Conservation (phyloP, 2,329 filamentous ascomycete genomes). For the Dactylellina haptotyla region DNA sequence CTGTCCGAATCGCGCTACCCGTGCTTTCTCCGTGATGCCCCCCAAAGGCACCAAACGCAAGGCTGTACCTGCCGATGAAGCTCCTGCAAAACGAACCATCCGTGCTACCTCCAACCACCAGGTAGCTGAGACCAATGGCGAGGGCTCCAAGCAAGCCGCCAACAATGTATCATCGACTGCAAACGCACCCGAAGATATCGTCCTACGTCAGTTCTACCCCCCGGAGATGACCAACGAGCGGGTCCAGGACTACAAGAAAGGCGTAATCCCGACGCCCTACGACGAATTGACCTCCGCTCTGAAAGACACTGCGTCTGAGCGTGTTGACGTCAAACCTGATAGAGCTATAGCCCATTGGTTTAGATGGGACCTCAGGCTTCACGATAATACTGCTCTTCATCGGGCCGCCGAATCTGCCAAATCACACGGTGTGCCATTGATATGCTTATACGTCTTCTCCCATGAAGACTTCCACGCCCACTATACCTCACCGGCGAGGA, state of each 20-base stretch:
- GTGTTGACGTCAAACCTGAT: slow-evolving; percentile 67
- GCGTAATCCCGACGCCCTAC: slow-evolving; percentile 77
- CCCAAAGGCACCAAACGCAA: slow-evolving; percentile 44
- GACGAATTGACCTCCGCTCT: slow-evolving; percentile 73
- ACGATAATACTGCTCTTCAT: slow-evolving; percentile 77
- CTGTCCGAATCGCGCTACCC: not conserved
- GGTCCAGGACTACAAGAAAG: slow-evolving; percentile 77
- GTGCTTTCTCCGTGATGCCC: slow-evolving; percentile 30
- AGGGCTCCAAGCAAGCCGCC: not conserved
- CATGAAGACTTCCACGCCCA: slow-evolving; percentile 88
- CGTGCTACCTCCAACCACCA: not conserved
- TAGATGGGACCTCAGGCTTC: slow-evolving; percentile 78
- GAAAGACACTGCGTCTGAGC: slow-evolving; percentile 68
- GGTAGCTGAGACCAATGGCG: not conserved
- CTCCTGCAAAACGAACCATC: slow-evolving; percentile 19
- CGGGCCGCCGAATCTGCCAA: slow-evolving; percentile 75
- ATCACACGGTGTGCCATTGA: slow-evolving; percentile 74
- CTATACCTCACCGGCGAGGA: slow-evolving; percentile 74
- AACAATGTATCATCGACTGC: not conserved
- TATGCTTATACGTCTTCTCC: slow-evolving; percentile 81
- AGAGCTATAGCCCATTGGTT: slow-evolving; percentile 87
- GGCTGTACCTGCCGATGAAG: slow-evolving; percentile 5
- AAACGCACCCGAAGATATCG: slow-evolving; percentile 66
- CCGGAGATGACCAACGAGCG: slow-evolving; percentile 85
- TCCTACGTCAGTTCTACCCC: slow-evolving; percentile 81